Base-by-base conservation (phyloP, 352 stramenopile species). In the Pythium aristosporum region DNA sequence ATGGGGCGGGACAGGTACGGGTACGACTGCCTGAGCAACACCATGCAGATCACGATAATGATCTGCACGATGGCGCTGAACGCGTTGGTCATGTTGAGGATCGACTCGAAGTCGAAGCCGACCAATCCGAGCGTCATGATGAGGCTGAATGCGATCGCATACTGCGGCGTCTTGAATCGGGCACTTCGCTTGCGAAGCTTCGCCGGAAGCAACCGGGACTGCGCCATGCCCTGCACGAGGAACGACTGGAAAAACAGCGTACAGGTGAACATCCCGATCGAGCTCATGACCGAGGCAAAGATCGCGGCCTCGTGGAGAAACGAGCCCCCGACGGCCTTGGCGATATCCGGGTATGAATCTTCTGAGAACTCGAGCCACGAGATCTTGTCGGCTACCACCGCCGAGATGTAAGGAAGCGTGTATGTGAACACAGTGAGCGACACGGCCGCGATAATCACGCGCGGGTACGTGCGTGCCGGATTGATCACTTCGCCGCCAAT, bases 171-270 rank as follows among this genome's bases (percentile, higher is more conserved):
- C 18, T 58, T 36, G 28, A 62, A 65, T 18, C 46, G 36, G 12
- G 21, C 43, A 30, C 28, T 59, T 10, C 68, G 62, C 3, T 77
- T 89, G 11, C 84, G 75, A 43, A 97, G 87, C 13, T 88, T 63
- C 25, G 79, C 76, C 3, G 88, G 88, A 10, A 96, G 52, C 34
- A 92, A 74, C 18, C 87, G 81, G 13, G 77, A 71, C 58, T 96
- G 77, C 3, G 87, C 73, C 70, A 82, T 75, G 37, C 65, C 65
- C 10, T 61, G 65, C 4, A 98, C 51, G 65, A 94, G 82, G 55
- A 85, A 96, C 28, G 89, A 76, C 71, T 97, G 88, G n/a, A 74
- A 77, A 15, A 79, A 92, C 61, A 98, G 87, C 69, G 96, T 87
- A 16, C 83, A 84, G 67, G 89, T 74, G 68, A 95, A 97, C 41